Evolutionary conservation across 2,329 filamentous ascomycete species (phyloP), one percentile per base, ranked within the genome.

Genomic region (Cladophialophora carrionii): DNA sequence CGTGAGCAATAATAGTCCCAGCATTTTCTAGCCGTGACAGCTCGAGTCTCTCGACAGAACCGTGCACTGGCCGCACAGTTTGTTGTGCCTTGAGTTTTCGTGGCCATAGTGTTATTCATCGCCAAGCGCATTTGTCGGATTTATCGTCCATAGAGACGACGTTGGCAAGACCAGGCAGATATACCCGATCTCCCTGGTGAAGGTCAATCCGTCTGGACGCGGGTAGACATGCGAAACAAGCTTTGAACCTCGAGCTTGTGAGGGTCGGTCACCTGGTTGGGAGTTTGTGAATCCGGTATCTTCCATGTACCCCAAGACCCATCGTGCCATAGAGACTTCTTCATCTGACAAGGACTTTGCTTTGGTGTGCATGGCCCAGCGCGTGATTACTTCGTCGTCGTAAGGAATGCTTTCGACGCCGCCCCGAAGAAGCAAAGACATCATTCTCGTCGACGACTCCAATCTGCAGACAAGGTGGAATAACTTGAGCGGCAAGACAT

Each of bases 121-220:
- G 17, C n/a, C 37, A n/a, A 7, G 83, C 73, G 73, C 78, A 55
- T 82, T 66, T 73, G 20, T 12, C 20, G 48, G 20, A 51, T 51
- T 26, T 22, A 51, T 14, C 22, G 20, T 7, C 48, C 48, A 51
- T 29, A 8, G 48, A 51, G 14, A 24, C 10, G 20, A 22, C 14
- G 48, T 51, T 7, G 48, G 48, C 4, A 9, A 51, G 48, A 4
- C 48, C 48, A 12, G 8, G 20, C 48, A 29, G 48, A 51, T 12
- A 55, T 62, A 64, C 0, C 62, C 62, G 43, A 65, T 58, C 53
- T 66, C 56, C 4, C 26, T 51, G 20, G 48, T 51, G 22, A 51
- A 51, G 8, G 48, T 12, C 20, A 51, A 17, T 51, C 48, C 48
- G 24, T 20, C 24, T 17, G 48, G 48, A 1, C 3, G 6, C 17